Evolutionary conservation across 2,329 filamentous ascomycete genomes (phyloP).

Genomic region (Penicillium palitans): DNA sequence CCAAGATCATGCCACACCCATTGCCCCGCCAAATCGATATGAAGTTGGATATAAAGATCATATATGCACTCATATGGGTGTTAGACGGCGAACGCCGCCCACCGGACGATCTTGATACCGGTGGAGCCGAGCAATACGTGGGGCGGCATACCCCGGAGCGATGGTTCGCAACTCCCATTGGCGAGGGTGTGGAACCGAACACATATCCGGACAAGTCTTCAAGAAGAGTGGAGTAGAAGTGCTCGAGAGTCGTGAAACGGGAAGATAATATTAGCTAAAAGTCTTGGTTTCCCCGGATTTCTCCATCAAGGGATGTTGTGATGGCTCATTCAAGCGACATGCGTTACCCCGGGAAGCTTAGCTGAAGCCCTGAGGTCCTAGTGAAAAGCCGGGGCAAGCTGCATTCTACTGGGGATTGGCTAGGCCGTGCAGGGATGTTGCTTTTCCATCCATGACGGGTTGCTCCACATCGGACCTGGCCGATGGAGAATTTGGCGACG

Average conservation of each 20-base stretch:
- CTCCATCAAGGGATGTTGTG: not conserved
- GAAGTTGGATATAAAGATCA: too few relatives aligned
- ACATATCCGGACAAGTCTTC: not conserved
- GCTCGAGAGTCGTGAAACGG: not conserved
- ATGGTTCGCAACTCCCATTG: too few relatives aligned
- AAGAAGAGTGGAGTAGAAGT: not conserved
- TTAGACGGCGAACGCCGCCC: too few relatives aligned
- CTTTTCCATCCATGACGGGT: not conserved
- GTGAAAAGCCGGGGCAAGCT: not conserved
- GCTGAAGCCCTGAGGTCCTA: not conserved
- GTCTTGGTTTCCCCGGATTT: conserved; percentile 4
- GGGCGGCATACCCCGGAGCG: too few relatives aligned
- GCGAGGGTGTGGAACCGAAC: not conserved
- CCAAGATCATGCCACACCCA: too few relatives aligned
- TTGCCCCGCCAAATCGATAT: too few relatives aligned
- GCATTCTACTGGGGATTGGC: not conserved
- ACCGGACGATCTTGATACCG: too few relatives aligned
- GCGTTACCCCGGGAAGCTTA: not conserved
- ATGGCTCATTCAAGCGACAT: not conserved
- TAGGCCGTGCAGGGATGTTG: too few relatives aligned
- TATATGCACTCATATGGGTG: too few relatives aligned
- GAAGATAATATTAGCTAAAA: not conserved
- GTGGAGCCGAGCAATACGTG: too few relatives aligned
- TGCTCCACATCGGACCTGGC: conserved; percentile 7
- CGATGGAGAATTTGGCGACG: not conserved